Evolutionary conservation across 2,329 filamentous ascomycete species (phyloP).

Genomic region (Fusarium tanahbumbuense): DNA sequence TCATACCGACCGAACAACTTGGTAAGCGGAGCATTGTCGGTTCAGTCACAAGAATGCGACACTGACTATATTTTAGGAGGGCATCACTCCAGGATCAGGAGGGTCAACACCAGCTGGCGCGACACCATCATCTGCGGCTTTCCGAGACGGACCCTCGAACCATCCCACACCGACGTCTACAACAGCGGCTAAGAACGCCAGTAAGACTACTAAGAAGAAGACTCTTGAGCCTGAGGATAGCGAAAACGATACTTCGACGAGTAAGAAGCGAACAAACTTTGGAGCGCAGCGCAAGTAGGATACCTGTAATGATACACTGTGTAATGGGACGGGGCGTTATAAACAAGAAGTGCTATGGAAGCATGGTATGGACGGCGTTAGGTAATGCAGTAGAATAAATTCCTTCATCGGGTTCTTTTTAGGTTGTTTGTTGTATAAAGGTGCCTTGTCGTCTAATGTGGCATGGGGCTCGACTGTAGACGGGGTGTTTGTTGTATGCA

Average conservation of each 20-base stretch:
- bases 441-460: background rate
- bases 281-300: conserved; percentile 63
- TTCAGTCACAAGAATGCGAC: background rate
- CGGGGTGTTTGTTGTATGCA: background rate
- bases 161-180: conserved; percentile 68
- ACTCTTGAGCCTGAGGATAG: conserved; percentile 63
- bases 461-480: background rate
- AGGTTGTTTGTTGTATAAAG: background rate
- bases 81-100: conserved; percentile 52
- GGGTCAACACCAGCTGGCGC: conserved; percentile 51
- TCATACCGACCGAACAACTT: conserved; percentile 64
- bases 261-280: conserved; percentile 69
- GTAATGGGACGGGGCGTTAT: conserved; percentile 16
- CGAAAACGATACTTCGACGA: conserved; percentile 66
- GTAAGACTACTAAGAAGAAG: conserved; percentile 67
- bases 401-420: background rate
- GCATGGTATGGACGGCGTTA: conserved; percentile 22
- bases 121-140: conserved; percentile 65
- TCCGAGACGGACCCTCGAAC: conserved; percentile 62
- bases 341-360: background rate
- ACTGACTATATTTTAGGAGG: conserved; percentile 36
- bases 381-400: background rate
- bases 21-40: conserved; percentile 42
- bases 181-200: conserved; percentile 57
- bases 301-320: background rate